Conservation (phyloP, 768 basidiomycete genomes). For the Auricularia cornea region DNA sequence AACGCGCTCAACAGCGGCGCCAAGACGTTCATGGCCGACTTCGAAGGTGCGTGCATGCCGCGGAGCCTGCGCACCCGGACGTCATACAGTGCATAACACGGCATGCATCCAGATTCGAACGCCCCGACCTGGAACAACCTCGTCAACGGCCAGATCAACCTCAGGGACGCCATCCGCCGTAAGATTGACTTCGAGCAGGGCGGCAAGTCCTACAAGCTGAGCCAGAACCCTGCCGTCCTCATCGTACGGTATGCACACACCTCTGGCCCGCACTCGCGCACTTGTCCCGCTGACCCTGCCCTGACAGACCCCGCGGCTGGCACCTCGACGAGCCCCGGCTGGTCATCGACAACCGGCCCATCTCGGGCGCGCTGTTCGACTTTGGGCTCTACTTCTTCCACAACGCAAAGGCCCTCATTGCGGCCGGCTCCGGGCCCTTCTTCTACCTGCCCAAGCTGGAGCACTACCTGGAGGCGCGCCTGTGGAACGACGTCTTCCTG, state of each 20-base stretch:
- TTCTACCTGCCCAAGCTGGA: conserved; percentile 99
- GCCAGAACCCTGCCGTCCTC: conserved; percentile 78
- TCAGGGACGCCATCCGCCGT: conserved; percentile 82
- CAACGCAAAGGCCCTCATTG: conserved; percentile 87
- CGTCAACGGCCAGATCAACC: conserved; percentile 88
- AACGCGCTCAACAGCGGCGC: conserved; percentile 93
- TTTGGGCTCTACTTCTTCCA: conserved; percentile 97
- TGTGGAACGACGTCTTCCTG: conserved; percentile 97
- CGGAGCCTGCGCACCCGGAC: background rate
- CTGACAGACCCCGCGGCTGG: conserved; percentile 89
- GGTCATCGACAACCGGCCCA: conserved; percentile 76
- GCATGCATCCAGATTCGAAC: conserved; percentile 60
- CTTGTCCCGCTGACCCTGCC: background rate
- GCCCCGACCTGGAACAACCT: conserved; percentile 90
- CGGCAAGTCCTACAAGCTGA: conserved; percentile 89
- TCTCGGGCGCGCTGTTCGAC: conserved; percentile 93
- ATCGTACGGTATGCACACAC: conserved; percentile 63
- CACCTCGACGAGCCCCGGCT: conserved; percentile 93
- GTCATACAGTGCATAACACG: background rate
- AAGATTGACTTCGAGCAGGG: conserved; percentile 82
- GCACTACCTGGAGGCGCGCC: conserved; percentile 90
- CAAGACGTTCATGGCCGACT: conserved; percentile 99
- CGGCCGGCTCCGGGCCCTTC: conserved; percentile 84
- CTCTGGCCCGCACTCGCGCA: conserved; percentile 11
- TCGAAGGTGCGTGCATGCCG: conserved; percentile 57